A percentile compares a stretch with the other conserved stretches of the same genome.
Conservation (phyloP, 1,284 basidiomycete genomes). For the Sporisorium reilianum region DNA sequence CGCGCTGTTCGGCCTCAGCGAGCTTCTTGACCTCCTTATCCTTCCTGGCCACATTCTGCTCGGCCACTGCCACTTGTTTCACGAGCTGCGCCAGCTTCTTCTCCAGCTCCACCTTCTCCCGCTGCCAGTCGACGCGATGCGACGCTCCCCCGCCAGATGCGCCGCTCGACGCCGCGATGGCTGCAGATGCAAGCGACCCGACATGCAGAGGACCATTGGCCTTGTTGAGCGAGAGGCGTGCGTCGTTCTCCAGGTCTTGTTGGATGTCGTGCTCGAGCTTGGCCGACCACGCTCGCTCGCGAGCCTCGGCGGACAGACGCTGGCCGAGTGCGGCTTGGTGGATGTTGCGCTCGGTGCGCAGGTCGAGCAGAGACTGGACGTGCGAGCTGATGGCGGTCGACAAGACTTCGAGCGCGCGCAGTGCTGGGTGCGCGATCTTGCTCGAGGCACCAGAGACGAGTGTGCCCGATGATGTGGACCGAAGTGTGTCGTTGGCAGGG, state of each 20-base stretch:
- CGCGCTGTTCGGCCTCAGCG: constrained; percentile 28
- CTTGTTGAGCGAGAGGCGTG: constrained; percentile 44
- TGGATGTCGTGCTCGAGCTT: constrained; percentile 35
- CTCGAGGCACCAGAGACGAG: constrained; percentile 27
- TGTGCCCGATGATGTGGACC: constrained; percentile 25
- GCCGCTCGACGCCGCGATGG: constrained; percentile 25
- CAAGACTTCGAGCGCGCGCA: constrained; percentile 36
- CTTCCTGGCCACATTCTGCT: constrained; percentile 30
- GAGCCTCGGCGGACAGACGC: constrained; percentile 15
- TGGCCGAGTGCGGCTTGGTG: constrained; percentile 20
- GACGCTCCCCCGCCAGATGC: constrained; percentile 12
- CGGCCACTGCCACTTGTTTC: constrained; percentile 33
- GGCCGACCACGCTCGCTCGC: constrained; percentile 30
- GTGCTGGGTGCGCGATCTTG: constrained; percentile 32
- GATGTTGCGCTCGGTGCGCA: constrained; percentile 34
- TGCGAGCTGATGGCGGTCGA: constrained; percentile 32
- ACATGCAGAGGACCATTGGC: constrained; percentile 28
- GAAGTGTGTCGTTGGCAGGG: constrained; percentile 40
- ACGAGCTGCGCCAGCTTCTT: constrained; percentile 37
- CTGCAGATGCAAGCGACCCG: constrained; percentile 28
- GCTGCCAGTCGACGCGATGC: constrained; percentile 41
- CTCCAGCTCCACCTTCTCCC: constrained; percentile 43
- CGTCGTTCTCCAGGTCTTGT: constrained; percentile 34
- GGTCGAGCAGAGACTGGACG: constrained; percentile 39
- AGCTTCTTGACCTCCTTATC: constrained; percentile 34